These are phyloP conservation scores for Friedmanniomyces endolithicus DNA, from an alignment of 495 filamentous ascomycete genomes.

Conservation along the genomic window DNA sequence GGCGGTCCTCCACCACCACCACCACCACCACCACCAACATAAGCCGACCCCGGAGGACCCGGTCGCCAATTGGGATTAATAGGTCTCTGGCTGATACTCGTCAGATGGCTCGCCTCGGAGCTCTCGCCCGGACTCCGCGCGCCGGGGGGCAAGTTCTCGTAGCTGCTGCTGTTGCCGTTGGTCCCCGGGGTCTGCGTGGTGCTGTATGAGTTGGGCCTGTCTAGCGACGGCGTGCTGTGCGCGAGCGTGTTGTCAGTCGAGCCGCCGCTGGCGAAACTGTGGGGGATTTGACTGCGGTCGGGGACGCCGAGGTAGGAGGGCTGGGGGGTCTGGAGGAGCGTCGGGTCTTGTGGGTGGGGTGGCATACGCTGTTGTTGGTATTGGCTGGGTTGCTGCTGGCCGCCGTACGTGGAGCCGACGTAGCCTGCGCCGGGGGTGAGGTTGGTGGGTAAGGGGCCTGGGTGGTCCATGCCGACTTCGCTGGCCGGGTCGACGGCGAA, in stretches of 20 bases:
- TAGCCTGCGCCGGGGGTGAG: conserved; percentile 12
- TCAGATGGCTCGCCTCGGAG: conserved; percentile 68
- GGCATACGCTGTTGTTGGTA: conserved; percentile 12
- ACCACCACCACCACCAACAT: conserved; percentile 10
- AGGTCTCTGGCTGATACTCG: conserved; percentile 72
- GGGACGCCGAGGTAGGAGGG: not conserved
- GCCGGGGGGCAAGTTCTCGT: conserved; percentile 53
- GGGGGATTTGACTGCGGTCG: conserved; percentile 1
- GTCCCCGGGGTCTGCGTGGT: not conserved
- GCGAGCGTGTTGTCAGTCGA: conserved; percentile 1
- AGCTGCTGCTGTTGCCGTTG: conserved; percentile 20
- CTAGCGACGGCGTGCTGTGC: conserved; percentile 2
- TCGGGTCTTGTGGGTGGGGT: conserved; percentile 4
- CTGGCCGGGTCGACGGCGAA: conserved; percentile 46
- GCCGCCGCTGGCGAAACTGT: conserved; percentile 4
- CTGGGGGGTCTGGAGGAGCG: conserved; percentile 6
- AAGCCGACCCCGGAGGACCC: not conserved
- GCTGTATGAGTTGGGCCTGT: not conserved
- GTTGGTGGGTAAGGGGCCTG: conserved; percentile 5
- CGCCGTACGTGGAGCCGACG: not conserved
- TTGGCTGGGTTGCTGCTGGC: too few species aligned
- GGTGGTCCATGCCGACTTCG: conserved; percentile 24
- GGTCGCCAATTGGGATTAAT: conserved; percentile 74
- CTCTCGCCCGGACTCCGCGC: conserved; percentile 56
- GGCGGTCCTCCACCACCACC: not conserved